These are phyloP conservation scores for Infundibulicybe gibba DNA, from an alignment of 768 basidiomycete genomes.

Conservation along the genomic window DNA sequence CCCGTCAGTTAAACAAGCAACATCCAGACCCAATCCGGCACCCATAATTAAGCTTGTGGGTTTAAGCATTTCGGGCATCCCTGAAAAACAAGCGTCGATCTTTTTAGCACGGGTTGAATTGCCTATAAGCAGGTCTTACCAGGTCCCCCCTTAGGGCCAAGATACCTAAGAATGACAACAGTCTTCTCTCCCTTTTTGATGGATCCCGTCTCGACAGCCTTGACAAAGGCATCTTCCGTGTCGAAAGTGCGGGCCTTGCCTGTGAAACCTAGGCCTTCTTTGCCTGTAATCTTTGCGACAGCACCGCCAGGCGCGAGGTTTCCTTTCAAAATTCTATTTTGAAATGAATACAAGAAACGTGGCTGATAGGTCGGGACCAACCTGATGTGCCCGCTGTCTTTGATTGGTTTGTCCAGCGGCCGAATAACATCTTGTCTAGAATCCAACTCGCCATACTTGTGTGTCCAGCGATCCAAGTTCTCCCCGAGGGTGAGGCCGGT, in stretches of 20 bases:
- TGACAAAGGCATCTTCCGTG: constrained; percentile 81
- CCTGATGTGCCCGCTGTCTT: constrained; percentile 88
- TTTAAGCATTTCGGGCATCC: constrained; percentile 99
- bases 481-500: constrained; percentile 89
- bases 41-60: constrained; percentile 99
- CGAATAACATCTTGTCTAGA: constrained; percentile 81
- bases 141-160: constrained; percentile 96
- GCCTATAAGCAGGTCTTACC: constrained; percentile 43
- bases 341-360: not conserved
- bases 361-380: constrained; percentile 23
- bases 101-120: not conserved
- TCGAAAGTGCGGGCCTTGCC: constrained; percentile 95
- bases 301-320: constrained; percentile 94
- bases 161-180: constrained; percentile 90
- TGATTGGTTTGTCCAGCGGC: constrained; percentile 85
- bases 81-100: constrained; percentile 30
- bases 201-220: constrained; percentile 82
- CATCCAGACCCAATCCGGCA: constrained; percentile 92
- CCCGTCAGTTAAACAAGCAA: constrained; percentile 96
- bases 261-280: constrained; percentile 85
- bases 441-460: constrained; percentile 74
- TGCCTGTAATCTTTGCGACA: constrained; percentile 96
- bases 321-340: constrained; percentile 76
- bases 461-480: constrained; percentile 88
- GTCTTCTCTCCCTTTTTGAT: constrained; percentile 97